phyloP scores from a whole-genome alignment of 2,329 filamentous ascomycete species.

The Zymoseptoria crescenta region DNA sequence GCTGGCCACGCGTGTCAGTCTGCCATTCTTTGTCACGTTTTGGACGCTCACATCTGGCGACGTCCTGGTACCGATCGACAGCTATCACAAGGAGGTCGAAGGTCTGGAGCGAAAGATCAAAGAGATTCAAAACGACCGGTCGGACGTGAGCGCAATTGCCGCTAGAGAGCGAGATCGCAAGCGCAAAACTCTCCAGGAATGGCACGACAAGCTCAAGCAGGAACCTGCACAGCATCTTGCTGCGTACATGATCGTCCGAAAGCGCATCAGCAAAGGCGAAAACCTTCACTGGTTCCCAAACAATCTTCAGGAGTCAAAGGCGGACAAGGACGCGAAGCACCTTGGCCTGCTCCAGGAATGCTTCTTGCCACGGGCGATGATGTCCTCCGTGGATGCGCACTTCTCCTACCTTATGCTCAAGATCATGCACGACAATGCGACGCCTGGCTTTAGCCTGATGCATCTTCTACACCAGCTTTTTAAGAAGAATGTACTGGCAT shows the following conservation, averaged over 20 bases:
- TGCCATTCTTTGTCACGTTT: constrained; percentile 81
- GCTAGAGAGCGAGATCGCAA: constrained; percentile 61
- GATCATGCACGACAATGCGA: constrained; percentile 75
- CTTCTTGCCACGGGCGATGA: constrained; percentile 75
- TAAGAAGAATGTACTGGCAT: constrained; percentile 68
- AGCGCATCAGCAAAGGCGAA: constrained; percentile 52
- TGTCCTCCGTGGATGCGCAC: constrained; percentile 81
- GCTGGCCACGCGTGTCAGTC: constrained; percentile 62
- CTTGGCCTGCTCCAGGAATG: constrained; percentile 80
- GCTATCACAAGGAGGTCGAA: constrained; percentile 69
- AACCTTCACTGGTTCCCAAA: constrained; percentile 58
- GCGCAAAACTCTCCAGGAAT: constrained; percentile 60
- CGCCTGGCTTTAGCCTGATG: constrained; percentile 79
- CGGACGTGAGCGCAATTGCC: constrained; percentile 61
- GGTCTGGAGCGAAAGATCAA: constrained; percentile 60
- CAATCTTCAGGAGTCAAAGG: constrained; percentile 8
- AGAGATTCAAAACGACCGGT: constrained; percentile 61
- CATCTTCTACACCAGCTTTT: constrained; percentile 79
- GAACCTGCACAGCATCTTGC: constrained; percentile 66
- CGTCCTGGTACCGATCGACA: constrained; percentile 64
- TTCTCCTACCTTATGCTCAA: constrained; percentile 82
- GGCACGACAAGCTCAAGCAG: constrained; percentile 60
- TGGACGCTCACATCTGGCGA: constrained; percentile 86
- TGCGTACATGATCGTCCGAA: constrained; percentile 58
- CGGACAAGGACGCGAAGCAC: constrained; percentile 54